Conservation (phyloP, 1,139 yeast genomes). For the Kodamaea alishanica region DNA sequence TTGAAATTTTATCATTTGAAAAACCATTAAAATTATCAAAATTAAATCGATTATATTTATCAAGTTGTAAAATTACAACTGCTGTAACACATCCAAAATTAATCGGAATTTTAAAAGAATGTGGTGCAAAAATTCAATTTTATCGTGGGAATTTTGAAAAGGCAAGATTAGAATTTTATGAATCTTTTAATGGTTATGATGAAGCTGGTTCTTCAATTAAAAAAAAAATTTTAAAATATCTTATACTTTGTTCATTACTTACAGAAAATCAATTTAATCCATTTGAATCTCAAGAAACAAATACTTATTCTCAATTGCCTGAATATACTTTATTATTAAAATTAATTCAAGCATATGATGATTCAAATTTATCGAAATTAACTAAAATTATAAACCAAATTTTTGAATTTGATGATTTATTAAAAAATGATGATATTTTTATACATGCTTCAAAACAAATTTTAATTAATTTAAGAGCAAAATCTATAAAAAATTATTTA, state of each 20-base stretch:
- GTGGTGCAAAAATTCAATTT: slow-evolving; percentile 71
- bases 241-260: slow-evolving; percentile 60
- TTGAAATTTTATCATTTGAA: slow-evolving; percentile 43
- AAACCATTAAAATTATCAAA: slow-evolving; percentile 30
- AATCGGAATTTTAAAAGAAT: slow-evolving; percentile 67
- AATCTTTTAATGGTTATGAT: slow-evolving; percentile 71
- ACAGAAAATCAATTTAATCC: slow-evolving; percentile 67
- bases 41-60: slow-evolving; percentile 47
- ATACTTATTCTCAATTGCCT: slow-evolving; percentile 37
- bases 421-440: slow-evolving; percentile 32
- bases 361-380: slow-evolving; percentile 24
- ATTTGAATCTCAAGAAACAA: slow-evolving; percentile 59
- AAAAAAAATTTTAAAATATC: slow-evolving; percentile 57
- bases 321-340: slow-evolving; percentile 32
- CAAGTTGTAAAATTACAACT: slow-evolving; percentile 47
- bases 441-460: slow-evolving; percentile 25
- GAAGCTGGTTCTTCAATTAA: slow-evolving; percentile 66
- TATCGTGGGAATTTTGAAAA: slow-evolving; percentile 54
- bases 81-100: slow-evolving; percentile 76
- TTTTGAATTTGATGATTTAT: slow-evolving; percentile 17
- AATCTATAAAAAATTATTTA: slow-evolving; percentile 26
- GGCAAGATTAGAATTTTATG: slow-evolving; percentile 67
- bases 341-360: slow-evolving; percentile 32
- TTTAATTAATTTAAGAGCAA: slow-evolving; percentile 29
- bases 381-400: slow-evolving; percentile 16